Percentiles rank a stretch among this genome's conserved stretches.
phyloP scores from a whole-genome alignment of 1,284 basidiomycete genomes.

The Pisolithus thermaeus region DNA sequence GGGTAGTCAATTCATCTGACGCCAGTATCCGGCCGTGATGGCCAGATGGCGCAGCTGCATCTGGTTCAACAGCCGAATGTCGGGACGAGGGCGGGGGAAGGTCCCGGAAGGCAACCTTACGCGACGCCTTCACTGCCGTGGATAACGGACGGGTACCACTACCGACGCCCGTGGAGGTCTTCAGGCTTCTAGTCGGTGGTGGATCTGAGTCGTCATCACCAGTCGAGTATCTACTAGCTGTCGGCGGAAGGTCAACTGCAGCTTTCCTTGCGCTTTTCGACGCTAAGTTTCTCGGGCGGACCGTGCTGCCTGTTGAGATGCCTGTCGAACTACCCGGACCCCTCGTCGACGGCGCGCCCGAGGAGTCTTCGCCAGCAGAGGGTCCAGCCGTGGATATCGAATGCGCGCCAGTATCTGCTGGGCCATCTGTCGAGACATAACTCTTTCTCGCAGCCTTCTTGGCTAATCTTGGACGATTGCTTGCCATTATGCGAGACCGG shows the following conservation, averaged over 20 bases:
- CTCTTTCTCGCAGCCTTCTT: neutral
- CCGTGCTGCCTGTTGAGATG: too few species aligned
- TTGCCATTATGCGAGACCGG: neutral
- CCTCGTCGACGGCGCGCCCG: too few species aligned
- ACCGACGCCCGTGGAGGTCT: too few species aligned
- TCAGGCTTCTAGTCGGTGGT: too few species aligned
- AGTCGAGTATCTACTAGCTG: too few species aligned
- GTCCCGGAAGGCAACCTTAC: constrained; percentile 15
- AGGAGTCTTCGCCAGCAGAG: too few species aligned
- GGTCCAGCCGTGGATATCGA: too few species aligned
- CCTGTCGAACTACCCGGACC: too few species aligned
- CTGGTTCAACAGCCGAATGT: neutral
- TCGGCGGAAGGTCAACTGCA: too few species aligned
- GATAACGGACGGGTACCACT: neutral
- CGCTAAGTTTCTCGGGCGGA: too few species aligned
- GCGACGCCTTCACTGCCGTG: constrained; percentile 1
- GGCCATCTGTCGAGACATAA: neutral
- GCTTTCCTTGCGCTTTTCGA: too few species aligned
- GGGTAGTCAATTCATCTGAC: constrained; percentile 8
- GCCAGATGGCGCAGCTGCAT: constrained; percentile 8
- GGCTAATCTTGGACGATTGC: neutral
- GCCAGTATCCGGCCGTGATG: constrained; percentile 4
- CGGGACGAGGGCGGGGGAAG: neutral
- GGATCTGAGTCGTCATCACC: too few species aligned
- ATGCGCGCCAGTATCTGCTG: neutral